phyloP scores from a whole-genome alignment of 805 yeast species.

The Candida ulmi region DNA sequence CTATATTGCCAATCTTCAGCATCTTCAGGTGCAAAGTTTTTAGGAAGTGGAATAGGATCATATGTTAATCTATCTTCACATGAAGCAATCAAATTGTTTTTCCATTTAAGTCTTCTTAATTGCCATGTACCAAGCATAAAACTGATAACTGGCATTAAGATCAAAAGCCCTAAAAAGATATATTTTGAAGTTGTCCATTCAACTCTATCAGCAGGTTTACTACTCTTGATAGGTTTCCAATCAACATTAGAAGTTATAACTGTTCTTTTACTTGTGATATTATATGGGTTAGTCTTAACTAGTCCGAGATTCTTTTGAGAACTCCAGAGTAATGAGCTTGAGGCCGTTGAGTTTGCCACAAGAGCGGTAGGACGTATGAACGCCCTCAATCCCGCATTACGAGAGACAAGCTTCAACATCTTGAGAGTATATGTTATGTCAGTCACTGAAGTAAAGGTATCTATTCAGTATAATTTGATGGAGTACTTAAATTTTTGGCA shows the following conservation, averaged over 20 bases:
- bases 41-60: slow-evolving; percentile 70
- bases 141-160: slow-evolving; percentile 81
- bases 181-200: slow-evolving; percentile 23
- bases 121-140: slow-evolving; percentile 94
- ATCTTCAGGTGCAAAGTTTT: slow-evolving; percentile 54
- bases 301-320: too few species aligned
- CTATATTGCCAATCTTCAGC: slow-evolving; percentile 77
- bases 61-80: slow-evolving; percentile 78
- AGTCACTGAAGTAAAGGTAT: too few species aligned
- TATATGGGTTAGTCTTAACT: too few species aligned
- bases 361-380: too few species aligned
- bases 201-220: slow-evolving; percentile 35
- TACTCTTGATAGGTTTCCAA: slow-evolving; percentile 63
- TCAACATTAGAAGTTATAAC: slow-evolving; percentile 38
- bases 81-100: slow-evolving; percentile 70
- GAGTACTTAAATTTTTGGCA: too few species aligned
- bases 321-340: too few species aligned
- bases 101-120: slow-evolving; percentile 80
- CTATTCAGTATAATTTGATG: too few species aligned
- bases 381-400: too few species aligned
- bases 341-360: too few species aligned
- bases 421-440: too few species aligned
- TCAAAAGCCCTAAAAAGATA: slow-evolving; percentile 32
- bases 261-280: neutral
- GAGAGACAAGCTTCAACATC: too few species aligned